Base-by-base conservation (phyloP, 2,329 filamentous ascomycete species). In the Penicillium palitans region DNA sequence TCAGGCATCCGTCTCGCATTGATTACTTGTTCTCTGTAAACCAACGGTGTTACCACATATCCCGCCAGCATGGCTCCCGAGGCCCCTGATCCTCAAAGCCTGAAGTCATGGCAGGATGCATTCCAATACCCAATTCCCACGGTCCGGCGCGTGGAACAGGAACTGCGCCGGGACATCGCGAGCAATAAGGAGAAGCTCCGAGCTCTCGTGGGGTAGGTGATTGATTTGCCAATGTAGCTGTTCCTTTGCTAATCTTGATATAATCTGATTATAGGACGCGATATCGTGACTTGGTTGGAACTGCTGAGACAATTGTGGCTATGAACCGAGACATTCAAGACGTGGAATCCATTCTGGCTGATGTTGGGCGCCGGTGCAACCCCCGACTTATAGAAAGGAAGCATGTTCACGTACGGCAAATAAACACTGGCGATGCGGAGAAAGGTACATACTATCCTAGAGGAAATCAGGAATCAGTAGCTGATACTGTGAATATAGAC, bases 201-300 rank as follows among this genome's bases (percentile, higher is more conserved):
- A 66, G 83, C 83, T 63, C 80, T 89, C 57, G 87, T 89, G 62
- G 87, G 87, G 84, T 86, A 79, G 58, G 79, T 64, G 33, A 51
- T 59, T 33, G n/a, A 49, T 52, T 27, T 27, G 40, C 33, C 42
- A 31, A 1, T 41, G 33, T 59, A 63, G 49, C 65, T 58, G 55
- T 47, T 25, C 24, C 5, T 24, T 21, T 2, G 17, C 50, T 58
- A 27, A 45, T 33, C 1, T 21, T 46, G 13, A 15, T 55, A 10
- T 45, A 2, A 21, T 45, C 3, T 55, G 48, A 49, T 59, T 53
- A 10, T 65, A 87, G 84, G 21, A 80, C 83, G 66, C 84, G 85
- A 69, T 98, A 98, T 76, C 90, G 93, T 66, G 91, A 95, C 68
- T 86, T 98, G 9, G 86, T 98, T 27, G 90, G 90, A 52, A 97